These are phyloP conservation scores for Pterulicium gracile DNA, from an alignment of 1,284 basidiomycete genomes.

Conservation along the genomic window DNA sequence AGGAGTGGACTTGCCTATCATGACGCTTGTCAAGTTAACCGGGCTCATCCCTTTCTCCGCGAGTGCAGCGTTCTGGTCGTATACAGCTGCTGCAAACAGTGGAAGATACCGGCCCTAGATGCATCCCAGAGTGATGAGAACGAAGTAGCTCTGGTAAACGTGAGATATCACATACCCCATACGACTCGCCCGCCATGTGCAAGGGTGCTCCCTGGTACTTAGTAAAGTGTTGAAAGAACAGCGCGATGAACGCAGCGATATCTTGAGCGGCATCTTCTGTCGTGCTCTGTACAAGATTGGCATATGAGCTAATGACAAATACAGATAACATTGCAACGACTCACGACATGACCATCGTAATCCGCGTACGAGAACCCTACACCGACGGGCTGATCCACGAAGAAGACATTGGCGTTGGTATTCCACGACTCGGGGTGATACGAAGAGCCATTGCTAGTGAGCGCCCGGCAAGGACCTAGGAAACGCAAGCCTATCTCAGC, in stretches of 20 bases:
- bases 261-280: conserved; percentile 63
- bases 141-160: background rate
- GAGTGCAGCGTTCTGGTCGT: conserved; percentile 65
- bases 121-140: background rate
- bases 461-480: conserved; percentile 40
- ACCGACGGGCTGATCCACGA: conserved; percentile 57
- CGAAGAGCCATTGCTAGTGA: conserved; percentile 29
- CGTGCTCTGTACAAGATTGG: conserved; percentile 24
- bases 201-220: conserved; percentile 57
- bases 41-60: conserved; percentile 51
- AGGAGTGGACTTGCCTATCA: conserved; percentile 56
- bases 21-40: conserved; percentile 69
- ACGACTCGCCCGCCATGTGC: conserved; percentile 69
- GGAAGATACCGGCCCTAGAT: conserved; percentile 79
- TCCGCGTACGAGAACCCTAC: conserved; percentile 68
- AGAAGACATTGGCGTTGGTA: conserved; percentile 58
- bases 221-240: conserved; percentile 65
- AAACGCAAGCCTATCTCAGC: background rate
- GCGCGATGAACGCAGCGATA: conserved; percentile 55
- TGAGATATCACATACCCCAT: conserved; percentile 31
- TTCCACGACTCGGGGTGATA: conserved; percentile 61
- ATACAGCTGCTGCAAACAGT: conserved; percentile 69
- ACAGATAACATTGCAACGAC: conserved; percentile 12
- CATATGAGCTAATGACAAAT: background rate
- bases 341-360: conserved; percentile 50